phyloP scores from a whole-genome alignment of 140 eudicot species.

The Bidens hawaiensis region DNA sequence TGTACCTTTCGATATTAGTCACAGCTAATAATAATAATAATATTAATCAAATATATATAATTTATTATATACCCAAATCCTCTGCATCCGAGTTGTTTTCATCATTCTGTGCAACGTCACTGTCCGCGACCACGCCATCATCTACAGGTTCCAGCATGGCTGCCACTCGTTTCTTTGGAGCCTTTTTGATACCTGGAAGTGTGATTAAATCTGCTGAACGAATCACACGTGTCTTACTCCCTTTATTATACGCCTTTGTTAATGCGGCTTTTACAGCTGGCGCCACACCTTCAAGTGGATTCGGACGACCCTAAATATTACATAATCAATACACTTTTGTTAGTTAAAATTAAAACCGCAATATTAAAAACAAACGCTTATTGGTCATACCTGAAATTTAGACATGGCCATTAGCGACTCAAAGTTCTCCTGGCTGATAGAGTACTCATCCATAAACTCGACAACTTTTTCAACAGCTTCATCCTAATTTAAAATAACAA shows the following conservation, averaged over 20 bases:
- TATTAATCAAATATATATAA: too few species aligned
- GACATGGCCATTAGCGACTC: constrained; percentile 69
- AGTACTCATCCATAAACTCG: constrained; percentile 93
- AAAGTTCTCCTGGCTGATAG: constrained; percentile 87
- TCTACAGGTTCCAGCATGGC: constrained; percentile 93
- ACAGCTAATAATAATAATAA: neutral
- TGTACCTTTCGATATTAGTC: constrained; percentile 34
- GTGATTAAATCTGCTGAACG: constrained; percentile 81
- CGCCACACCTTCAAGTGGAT: constrained; percentile 69
- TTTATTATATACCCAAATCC: constrained; percentile 58
- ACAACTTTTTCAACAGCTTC: constrained; percentile 96
- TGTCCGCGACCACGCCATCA: constrained; percentile 48
- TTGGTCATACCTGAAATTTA: constrained; percentile 61
- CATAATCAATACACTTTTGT: neutral
- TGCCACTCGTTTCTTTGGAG: constrained; percentile 83
- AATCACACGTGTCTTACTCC: constrained; percentile 80
- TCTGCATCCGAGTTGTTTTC: constrained; percentile 77
- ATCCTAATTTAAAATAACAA: constrained; percentile 46
- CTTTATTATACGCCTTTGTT: constrained; percentile 89
- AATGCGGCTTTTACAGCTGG: constrained; percentile 90
- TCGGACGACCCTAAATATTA: constrained; percentile 60
- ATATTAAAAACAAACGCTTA: too few species aligned
- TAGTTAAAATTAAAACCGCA: neutral
- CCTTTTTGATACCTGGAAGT: constrained; percentile 88
- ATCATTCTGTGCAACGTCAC: constrained; percentile 52